These are phyloP conservation scores for Phoenix roebelenii DNA, from an alignment of 176 grass and related monocot genomes.

Conservation along the genomic window DNA sequence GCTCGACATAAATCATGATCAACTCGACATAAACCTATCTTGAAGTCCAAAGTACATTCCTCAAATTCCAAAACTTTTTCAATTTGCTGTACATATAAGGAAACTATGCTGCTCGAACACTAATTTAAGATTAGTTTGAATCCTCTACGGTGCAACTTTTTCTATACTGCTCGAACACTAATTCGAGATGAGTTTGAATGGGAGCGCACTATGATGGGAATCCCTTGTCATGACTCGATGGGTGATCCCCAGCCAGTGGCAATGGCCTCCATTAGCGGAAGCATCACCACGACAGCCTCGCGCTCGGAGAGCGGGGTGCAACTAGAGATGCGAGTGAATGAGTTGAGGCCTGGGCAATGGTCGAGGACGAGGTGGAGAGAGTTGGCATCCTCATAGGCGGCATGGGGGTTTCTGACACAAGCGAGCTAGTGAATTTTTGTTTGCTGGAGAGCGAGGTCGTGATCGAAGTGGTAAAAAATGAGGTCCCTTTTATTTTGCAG, in stretches of 20 bases:
- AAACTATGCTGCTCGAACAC: too few species aligned
- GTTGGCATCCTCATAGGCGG: constrained; percentile 47
- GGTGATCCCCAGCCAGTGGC: constrained; percentile 44
- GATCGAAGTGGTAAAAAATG: constrained; percentile 51
- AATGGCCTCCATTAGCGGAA: constrained; percentile 30
- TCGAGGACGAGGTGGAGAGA: constrained; percentile 57
- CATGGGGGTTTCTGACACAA: constrained; percentile 20
- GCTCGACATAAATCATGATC: too few species aligned
- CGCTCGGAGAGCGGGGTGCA: constrained; percentile 31
- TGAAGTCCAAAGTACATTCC: too few species aligned
- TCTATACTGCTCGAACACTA: too few species aligned
- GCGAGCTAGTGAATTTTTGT: constrained; percentile 46
- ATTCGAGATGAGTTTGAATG: too few species aligned
- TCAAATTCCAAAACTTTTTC: too few species aligned
- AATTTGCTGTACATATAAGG: too few species aligned
- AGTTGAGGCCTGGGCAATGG: constrained; percentile 39
- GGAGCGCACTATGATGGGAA: too few species aligned
- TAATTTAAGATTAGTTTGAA: too few species aligned
- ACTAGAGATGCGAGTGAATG: constrained; percentile 33
- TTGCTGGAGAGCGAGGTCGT: constrained; percentile 44
- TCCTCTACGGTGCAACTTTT: too few species aligned
- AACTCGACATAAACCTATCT: too few species aligned
- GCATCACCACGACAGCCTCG: constrained; percentile 35
- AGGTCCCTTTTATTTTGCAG: background rate
- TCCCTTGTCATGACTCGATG: too few species aligned